These are phyloP conservation scores for Streptanthus diversifolius DNA, from an alignment of 345 rosid genomes.

Conservation along the genomic window DNA sequence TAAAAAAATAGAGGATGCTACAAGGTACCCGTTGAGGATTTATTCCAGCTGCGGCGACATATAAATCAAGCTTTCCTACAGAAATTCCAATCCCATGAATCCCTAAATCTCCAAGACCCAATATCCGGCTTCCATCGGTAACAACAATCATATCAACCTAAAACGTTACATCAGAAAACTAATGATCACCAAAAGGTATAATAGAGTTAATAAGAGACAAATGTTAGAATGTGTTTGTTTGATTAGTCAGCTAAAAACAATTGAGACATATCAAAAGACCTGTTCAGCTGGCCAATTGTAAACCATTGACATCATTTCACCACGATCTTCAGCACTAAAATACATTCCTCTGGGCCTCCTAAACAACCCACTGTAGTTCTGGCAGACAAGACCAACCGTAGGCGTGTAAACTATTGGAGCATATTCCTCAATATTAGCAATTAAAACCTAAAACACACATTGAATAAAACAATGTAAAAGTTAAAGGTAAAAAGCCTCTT, in stretches of 20 bases:
- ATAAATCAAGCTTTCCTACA: constrained; percentile 91
- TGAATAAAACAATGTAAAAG: not conserved
- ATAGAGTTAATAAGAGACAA: not conserved
- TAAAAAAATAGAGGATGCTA: not conserved
- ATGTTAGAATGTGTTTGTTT: not conserved
- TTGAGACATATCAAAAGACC: constrained; percentile 41
- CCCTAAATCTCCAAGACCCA: constrained; percentile 99
- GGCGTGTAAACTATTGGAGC: constrained; percentile 98
- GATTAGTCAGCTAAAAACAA: constrained; percentile 10
- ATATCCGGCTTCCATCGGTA: constrained; percentile 97
- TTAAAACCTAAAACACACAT: constrained; percentile 53
- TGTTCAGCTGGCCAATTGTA: constrained; percentile 99
- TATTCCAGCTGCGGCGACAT: constrained; percentile 98
- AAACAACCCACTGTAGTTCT: constrained; percentile 90
- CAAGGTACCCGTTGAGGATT: constrained; percentile 90
- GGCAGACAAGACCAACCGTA: constrained; percentile 96
- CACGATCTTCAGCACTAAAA: constrained; percentile 88
- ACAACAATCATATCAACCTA: constrained; percentile 99
- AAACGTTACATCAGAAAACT: not conserved
- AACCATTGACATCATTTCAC: constrained; percentile 99
- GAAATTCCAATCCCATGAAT: constrained; percentile 97
- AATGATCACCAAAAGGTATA: not conserved
- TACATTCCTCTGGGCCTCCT: constrained; percentile 99
- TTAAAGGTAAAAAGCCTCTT: not conserved
- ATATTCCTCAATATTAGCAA: constrained; percentile 87